Evolutionary conservation across 768 basidiomycete genomes (phyloP).

Genomic region (Phlebiopsis gigantea): DNA sequence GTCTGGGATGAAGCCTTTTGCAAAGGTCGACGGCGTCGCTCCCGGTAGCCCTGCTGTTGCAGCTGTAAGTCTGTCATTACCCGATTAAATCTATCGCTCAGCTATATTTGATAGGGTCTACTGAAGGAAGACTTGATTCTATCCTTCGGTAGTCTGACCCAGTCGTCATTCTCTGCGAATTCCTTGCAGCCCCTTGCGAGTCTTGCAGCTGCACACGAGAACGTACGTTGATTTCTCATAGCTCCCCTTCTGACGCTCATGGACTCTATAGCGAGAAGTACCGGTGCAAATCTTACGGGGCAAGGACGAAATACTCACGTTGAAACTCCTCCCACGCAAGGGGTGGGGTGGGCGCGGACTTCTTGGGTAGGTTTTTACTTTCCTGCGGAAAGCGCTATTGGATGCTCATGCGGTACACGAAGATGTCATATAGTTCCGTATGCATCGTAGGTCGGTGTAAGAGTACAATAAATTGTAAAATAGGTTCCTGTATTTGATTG

Average conservation of each 20-base stretch:
- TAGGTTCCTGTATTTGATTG: neutral
- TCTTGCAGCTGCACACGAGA: constrained; percentile 73
- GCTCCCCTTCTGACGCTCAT: neutral
- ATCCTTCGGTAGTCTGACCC: constrained; percentile 63
- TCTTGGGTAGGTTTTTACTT: constrained; percentile 56
- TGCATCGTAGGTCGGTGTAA: neutral
- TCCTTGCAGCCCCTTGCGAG: constrained; percentile 66
- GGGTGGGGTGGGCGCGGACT: constrained; percentile 88
- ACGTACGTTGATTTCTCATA: constrained; percentile 44
- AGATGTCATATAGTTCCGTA: constrained; percentile 65
- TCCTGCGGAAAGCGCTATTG: too few relatives aligned
- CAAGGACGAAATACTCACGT: constrained; percentile 31
- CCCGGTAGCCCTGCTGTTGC: constrained; percentile 76
- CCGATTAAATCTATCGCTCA: neutral
- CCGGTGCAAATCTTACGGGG: constrained; percentile 52
- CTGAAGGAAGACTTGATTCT: constrained; percentile 65
- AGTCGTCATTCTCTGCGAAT: constrained; percentile 44
- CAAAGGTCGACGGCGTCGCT: constrained; percentile 77
- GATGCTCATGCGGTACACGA: neutral
- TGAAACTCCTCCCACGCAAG: constrained; percentile 19
- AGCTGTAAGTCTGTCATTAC: constrained; percentile 50
- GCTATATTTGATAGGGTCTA: constrained; percentile 47
- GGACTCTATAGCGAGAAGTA: constrained; percentile 45
- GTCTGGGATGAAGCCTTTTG: constrained; percentile 48
- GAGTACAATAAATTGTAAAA: neutral